phyloP scores from a whole-genome alignment of 2,329 filamentous ascomycete species.

The Beauveria rudraprayagi region DNA sequence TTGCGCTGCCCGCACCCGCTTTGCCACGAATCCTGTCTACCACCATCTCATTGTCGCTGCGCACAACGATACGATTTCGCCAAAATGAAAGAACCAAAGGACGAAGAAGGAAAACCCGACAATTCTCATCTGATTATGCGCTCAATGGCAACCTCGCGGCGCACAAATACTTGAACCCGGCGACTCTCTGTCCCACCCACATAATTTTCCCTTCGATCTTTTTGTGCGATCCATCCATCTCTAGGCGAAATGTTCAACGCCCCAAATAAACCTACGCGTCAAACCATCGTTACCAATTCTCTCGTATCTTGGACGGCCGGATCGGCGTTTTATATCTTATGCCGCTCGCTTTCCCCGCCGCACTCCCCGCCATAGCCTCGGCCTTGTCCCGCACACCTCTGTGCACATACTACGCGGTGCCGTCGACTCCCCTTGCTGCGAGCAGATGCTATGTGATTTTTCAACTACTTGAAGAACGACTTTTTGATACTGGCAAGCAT shows the following conservation, averaged over 20 bases:
- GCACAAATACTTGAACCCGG: neutral
- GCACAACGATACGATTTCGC: neutral
- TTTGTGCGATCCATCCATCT: neutral
- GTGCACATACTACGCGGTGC: neutral
- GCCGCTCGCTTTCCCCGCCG: neutral
- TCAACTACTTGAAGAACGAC: neutral
- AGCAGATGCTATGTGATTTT: neutral
- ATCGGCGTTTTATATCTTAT: neutral
- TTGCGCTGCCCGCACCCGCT: conserved; percentile 6
- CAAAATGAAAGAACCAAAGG: neutral
- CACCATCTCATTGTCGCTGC: neutral
- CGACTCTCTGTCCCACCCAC: neutral
- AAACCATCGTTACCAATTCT: neutral
- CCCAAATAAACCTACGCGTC: neutral
- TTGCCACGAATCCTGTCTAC: neutral
- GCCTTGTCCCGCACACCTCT: neutral
- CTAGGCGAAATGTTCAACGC: neutral
- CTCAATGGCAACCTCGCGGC: neutral
- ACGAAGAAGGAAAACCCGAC: neutral
- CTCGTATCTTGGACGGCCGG: too few relatives aligned
- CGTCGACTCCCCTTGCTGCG: neutral
- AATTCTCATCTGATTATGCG: neutral
- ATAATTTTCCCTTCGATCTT: neutral
- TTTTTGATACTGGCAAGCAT: neutral
- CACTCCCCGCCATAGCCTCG: conserved; percentile 3